These are phyloP conservation scores for Podosphaera xanthii DNA, from an alignment of 2,329 filamentous ascomycete species.

Conservation along the genomic window DNA sequence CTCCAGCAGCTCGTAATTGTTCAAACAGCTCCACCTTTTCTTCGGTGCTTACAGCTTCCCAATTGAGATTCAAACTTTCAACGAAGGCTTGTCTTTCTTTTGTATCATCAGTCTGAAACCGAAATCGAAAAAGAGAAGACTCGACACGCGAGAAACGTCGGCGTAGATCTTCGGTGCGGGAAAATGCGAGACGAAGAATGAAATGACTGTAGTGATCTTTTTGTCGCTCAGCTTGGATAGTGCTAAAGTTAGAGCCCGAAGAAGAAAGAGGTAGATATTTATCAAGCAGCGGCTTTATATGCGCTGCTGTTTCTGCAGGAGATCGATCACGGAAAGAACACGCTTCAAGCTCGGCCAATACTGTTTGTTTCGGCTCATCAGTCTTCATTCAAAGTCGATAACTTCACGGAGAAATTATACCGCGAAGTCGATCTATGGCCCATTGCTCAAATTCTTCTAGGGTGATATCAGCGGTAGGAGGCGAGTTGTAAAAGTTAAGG, in stretches of 20 bases:
- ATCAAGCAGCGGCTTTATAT: constrained; percentile 70
- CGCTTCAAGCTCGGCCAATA: constrained; percentile 73
- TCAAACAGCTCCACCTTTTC: constrained; percentile 34
- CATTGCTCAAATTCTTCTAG: constrained; percentile 97
- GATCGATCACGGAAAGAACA: constrained; percentile 87
- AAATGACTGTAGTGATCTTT: constrained; percentile 98
- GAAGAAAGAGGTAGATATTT: constrained; percentile 67
- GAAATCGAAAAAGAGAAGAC: constrained; percentile 66
- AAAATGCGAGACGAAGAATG: constrained; percentile 81
- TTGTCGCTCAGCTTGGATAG: constrained; percentile 50
- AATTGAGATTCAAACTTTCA: constrained; percentile 53
- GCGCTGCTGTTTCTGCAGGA: constrained; percentile 54
- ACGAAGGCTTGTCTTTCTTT: constrained; percentile 58
- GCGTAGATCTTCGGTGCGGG: constrained; percentile 73
- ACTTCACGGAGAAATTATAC: constrained; percentile 25
- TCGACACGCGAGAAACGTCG: constrained; percentile 71
- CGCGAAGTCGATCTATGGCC: constrained; percentile 77
- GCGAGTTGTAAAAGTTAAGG: constrained; percentile 74
- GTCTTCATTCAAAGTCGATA: neutral
- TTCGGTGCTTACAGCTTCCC: constrained; percentile 58
- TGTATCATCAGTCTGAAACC: constrained; percentile 55
- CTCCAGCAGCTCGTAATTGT: constrained; percentile 15
- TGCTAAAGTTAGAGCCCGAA: constrained; percentile 39
- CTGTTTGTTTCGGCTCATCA: constrained; percentile 23
- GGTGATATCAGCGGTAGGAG: constrained; percentile 82